Base-by-base conservation (phyloP, 2,329 filamentous ascomycete genomes). In the Fusarium equiseti region DNA sequence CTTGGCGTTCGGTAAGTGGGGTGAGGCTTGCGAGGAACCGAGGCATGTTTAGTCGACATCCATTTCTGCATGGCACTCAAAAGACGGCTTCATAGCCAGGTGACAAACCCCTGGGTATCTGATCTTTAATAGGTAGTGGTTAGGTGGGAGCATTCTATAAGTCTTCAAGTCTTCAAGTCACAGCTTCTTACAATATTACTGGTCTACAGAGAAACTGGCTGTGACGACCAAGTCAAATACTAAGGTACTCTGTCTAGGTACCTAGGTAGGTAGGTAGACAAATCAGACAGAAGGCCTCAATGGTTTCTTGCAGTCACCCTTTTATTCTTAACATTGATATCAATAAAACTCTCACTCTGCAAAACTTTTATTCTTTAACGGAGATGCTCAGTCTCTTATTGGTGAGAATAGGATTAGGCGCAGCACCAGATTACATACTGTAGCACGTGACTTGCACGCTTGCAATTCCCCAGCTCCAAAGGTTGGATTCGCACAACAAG, bases 401-500 rank as follows among this genome's bases (percentile, higher is more conserved):
- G 46, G 59, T 38, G 18, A 38, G 10, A n/a, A 38, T 38, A 38
- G 35, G 18, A 38, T n/a, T 38, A 38, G 16, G 32, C 16, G 18
- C 16, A 24, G 20, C n/a, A 40, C 27, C 40, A 24, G 50, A 22
- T 63, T 59, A 44, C 45, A 11, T 24, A 35, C 27, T 9, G 5
- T 4, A 31, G 15, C 73, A 75, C 73, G 73, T 75, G 73, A 73
- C 44, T 29, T 40, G 22, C 16, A 59, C 56, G 49, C 61, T 60
- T 65, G 56, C 50, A 66, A 56, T 54, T 74, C 56, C 54, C 42
- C 35, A 54, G 38, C n/a, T 40, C 45, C 45, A 53, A 26, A 43
- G 49, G 50, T 53, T 53, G 46, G 63, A 58, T 70, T 74, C 71
- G 60, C 73, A 75, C 73, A 75, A 69, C 61, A 61, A 63, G 48